A percentile compares a stretch with the other conserved stretches of the same genome.
phyloP scores from a whole-genome alignment of 768 basidiomycete genomes.

The Termitomyces sp. region DNA sequence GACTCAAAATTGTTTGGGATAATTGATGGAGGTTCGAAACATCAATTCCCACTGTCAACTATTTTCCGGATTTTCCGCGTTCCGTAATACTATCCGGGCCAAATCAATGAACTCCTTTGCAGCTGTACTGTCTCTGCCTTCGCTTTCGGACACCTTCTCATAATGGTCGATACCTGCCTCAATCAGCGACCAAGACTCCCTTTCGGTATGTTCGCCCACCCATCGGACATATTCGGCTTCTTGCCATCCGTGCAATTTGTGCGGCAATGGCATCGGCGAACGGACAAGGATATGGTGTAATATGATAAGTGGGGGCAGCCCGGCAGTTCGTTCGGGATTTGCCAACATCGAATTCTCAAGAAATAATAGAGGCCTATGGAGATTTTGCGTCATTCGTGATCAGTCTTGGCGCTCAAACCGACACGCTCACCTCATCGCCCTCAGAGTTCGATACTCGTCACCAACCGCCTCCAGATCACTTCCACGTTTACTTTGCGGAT shows the following conservation, averaged over 20 bases:
- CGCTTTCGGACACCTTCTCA: constrained; percentile 65
- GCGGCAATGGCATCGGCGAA: constrained; percentile 81
- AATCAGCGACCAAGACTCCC: constrained; percentile 76
- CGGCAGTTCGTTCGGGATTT: constrained; percentile 58
- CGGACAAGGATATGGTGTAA: constrained; percentile 91
- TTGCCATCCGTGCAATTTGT: constrained; percentile 88
- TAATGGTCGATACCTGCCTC: constrained; percentile 74
- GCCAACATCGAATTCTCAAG: constrained; percentile 72
- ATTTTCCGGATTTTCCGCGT: constrained; percentile 27
- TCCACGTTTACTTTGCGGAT: constrained; percentile 51
- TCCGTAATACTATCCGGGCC: constrained; percentile 59
- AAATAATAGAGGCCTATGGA: constrained; percentile 77
- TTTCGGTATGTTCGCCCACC: constrained; percentile 85
- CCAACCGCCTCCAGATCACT: constrained; percentile 72
- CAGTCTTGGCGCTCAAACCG: background rate
- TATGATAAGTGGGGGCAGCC: constrained; percentile 83
- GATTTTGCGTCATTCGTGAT: constrained; percentile 1
- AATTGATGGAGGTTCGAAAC: background rate
- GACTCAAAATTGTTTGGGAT: background rate
- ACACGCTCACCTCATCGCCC: constrained; percentile 76
- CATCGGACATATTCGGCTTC: constrained; percentile 95
- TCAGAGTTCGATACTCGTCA: constrained; percentile 79
- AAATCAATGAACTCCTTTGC: constrained; percentile 62
- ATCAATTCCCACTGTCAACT: constrained; percentile 4
- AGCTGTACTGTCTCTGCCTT: constrained; percentile 38